These are phyloP conservation scores for Tetracladium setigerum DNA, from an alignment of 495 filamentous ascomycete species.

Conservation along the genomic window DNA sequence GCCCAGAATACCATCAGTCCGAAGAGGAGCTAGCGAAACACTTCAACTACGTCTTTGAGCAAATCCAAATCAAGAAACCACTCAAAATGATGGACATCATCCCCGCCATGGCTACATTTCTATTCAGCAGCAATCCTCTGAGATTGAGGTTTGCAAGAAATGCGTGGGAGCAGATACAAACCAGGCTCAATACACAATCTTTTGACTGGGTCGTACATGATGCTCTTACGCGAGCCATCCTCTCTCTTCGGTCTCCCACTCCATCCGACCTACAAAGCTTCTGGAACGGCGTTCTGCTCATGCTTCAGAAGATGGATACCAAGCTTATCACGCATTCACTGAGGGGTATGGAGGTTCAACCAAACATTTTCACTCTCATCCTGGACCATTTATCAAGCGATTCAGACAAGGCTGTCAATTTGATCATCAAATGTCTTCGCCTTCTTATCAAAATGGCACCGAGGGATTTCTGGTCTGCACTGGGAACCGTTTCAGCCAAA, in stretches of 20 bases:
- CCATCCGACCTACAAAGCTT: slow-evolving; percentile 45
- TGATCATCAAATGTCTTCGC: slow-evolving; percentile 57
- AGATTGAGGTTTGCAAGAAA: slow-evolving; percentile 60
- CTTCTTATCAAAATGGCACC: slow-evolving; percentile 64
- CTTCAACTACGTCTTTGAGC: slow-evolving; percentile 71
- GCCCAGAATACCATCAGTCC: slow-evolving; percentile 32
- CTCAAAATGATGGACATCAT: slow-evolving; percentile 63
- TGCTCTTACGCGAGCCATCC: slow-evolving; percentile 42
- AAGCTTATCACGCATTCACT: slow-evolving; percentile 70
- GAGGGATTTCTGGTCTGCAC: slow-evolving; percentile 77
- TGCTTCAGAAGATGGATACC: slow-evolving; percentile 63
- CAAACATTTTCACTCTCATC: slow-evolving; percentile 64
- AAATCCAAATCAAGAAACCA: slow-evolving; percentile 63
- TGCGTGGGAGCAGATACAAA: slow-evolving; percentile 53
- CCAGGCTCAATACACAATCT: slow-evolving; percentile 52
- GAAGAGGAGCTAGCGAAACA: slow-evolving; percentile 20
- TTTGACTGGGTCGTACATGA: slow-evolving; percentile 80
- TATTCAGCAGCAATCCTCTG: slow-evolving; percentile 58
- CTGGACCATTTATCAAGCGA: slow-evolving; percentile 65
- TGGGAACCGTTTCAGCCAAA: slow-evolving; percentile 67
- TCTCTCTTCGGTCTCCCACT: slow-evolving; percentile 35
- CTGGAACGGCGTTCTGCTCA: slow-evolving; percentile 66
- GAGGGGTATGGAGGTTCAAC: slow-evolving; percentile 61
- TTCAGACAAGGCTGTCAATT: slow-evolving; percentile 46
- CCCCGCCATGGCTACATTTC: slow-evolving; percentile 71